These are phyloP conservation scores for Lyophyllum atratum DNA, from an alignment of 768 basidiomycete genomes.

Conservation along the genomic window DNA sequence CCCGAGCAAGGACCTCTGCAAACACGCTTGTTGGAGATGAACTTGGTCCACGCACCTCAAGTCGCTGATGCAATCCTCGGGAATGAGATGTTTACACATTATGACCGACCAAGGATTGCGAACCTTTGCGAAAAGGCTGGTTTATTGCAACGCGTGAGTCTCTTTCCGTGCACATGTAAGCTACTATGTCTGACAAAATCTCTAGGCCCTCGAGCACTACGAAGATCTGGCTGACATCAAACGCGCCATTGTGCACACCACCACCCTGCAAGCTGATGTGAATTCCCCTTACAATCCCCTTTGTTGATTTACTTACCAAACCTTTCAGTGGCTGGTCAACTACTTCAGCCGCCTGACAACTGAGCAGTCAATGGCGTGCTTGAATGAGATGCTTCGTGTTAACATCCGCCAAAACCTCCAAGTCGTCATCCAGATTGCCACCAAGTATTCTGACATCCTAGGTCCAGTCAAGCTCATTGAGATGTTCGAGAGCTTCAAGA, in stretches of 20 bases:
- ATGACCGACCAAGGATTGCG: constrained; percentile 94
- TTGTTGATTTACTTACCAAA: constrained; percentile 4
- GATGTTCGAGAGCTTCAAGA: constrained; percentile 98
- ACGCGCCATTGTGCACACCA: constrained; percentile 93
- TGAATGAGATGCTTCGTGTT: constrained; percentile 95
- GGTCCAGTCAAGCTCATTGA: constrained; percentile 98
- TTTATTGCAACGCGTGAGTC: constrained; percentile 81
- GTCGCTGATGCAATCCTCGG: constrained; percentile 98
- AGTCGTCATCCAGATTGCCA: constrained; percentile 95
- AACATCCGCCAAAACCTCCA: constrained; percentile 98
- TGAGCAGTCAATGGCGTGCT: constrained; percentile 93
- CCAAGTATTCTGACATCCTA: constrained; percentile 97
- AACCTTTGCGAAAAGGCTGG: constrained; percentile 99
- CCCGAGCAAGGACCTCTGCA: constrained; percentile 96
- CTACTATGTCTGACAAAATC: background rate
- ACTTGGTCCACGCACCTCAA: constrained; percentile 95
- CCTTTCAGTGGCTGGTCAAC: constrained; percentile 84
- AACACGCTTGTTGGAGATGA: constrained; percentile 97
- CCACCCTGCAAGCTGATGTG: constrained; percentile 81
- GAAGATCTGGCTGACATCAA: constrained; percentile 99
- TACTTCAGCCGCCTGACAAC: constrained; percentile 98
- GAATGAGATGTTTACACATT: constrained; percentile 98
- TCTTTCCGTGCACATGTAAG: background rate
- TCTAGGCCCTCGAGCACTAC: constrained; percentile 96
- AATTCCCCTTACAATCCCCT: constrained; percentile 22